Conservation (phyloP, 441 rosid genomes). For the Geranium incanum region DNA sequence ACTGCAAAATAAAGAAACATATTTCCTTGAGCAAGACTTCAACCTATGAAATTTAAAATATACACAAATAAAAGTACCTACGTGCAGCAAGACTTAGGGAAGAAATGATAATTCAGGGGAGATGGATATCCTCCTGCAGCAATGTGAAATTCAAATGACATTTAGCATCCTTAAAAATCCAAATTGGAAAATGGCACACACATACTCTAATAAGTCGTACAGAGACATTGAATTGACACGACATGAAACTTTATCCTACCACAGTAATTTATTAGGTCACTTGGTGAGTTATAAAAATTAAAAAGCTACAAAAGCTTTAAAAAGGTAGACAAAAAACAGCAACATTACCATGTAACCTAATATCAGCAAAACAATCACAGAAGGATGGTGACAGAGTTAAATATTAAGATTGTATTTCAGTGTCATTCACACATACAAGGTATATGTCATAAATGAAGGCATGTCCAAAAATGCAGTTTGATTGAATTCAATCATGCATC, state of each 20-base stretch:
- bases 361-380: neutral
- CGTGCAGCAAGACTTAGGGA: conserved; percentile 99
- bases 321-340: too few relatives aligned
- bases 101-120: conserved; percentile 89
- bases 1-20: conserved; percentile 38
- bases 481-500: neutral
- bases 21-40: neutral
- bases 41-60: neutral
- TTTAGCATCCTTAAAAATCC: neutral
- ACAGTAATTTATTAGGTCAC: too few relatives aligned
- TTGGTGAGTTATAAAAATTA: too few relatives aligned
- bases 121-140: conserved; percentile 92
- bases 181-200: neutral
- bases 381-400: neutral
- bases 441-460: neutral
- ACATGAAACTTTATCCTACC: too few relatives aligned
- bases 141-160: conserved; percentile 14
- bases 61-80: conserved; percentile 50
- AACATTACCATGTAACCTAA: neutral
- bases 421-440: neutral
- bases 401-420: neutral
- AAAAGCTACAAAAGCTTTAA: too few relatives aligned
- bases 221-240: too few relatives aligned
- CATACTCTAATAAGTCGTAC: neutral
- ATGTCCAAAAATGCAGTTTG: too few relatives aligned